A percentile compares a stretch with the other conserved stretches of the same genome.
These are phyloP conservation scores for Mycena albidolilacea DNA, from an alignment of 768 basidiomycete species.

Conservation along the genomic window DNA sequence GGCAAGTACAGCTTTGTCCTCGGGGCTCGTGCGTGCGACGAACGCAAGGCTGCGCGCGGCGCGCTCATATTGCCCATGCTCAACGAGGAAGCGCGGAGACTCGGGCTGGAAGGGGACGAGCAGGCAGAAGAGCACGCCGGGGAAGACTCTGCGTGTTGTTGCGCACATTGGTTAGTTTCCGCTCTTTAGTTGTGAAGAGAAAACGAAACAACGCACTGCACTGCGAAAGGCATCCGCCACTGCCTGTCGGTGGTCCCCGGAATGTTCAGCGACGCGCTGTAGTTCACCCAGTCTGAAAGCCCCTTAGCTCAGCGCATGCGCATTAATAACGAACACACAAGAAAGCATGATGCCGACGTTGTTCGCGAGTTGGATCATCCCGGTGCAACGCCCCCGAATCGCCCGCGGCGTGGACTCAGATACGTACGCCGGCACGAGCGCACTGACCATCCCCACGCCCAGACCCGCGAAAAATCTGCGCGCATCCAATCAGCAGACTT, in stretches of 20 bases:
- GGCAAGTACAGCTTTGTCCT: constrained; percentile 53
- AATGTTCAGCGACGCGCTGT: constrained; percentile 56
- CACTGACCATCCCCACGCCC: constrained; percentile 72
- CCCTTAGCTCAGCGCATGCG: background rate
- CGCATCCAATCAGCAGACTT: constrained; percentile 49
- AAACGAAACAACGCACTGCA: constrained; percentile 52
- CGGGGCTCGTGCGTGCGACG: constrained; percentile 47
- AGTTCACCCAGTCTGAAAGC: constrained; percentile 64
- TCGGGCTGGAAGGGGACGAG: constrained; percentile 67
- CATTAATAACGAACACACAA: constrained; percentile 45
- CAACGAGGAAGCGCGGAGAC: constrained; percentile 71
- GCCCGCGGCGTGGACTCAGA: constrained; percentile 64
- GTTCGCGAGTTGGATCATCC: constrained; percentile 57
- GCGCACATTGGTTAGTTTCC: background rate
- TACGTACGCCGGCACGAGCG: constrained; percentile 66
- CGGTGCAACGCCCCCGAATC: constrained; percentile 67
- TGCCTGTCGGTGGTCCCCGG: constrained; percentile 55
- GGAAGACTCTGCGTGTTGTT: constrained; percentile 53
- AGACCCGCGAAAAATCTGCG: constrained; percentile 72
- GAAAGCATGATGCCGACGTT: constrained; percentile 56
- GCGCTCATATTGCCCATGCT: constrained; percentile 57
- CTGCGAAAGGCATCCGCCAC: constrained; percentile 68
- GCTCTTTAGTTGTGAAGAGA: background rate
- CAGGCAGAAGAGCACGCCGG: constrained; percentile 63
- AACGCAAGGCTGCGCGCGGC: constrained; percentile 61